Evolutionary conservation across 805 yeast genomes (phyloP), one percentile per base, ranked within the genome.

Genomic region (Ogataea pignaliae): DNA sequence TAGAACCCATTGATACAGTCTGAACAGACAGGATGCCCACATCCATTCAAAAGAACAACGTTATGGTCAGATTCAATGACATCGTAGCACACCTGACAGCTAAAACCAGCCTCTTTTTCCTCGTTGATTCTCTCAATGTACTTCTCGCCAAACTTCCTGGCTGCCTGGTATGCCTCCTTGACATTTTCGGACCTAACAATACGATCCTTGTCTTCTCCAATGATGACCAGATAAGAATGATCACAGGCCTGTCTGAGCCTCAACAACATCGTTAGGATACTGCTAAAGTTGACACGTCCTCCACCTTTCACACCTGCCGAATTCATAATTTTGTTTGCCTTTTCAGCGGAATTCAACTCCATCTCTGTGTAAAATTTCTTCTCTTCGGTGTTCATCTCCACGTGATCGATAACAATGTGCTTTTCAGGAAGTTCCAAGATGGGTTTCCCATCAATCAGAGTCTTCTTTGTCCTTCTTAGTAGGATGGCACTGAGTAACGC

Each of bases 211-310:
- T 59, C 61, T 37, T 64, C 64, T 12, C 96, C 90, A 39, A 86
- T 71, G 46, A 77, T 73, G 21, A 86, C 91, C 45, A 90, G 67
- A 55, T 76, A 81, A 34, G 81, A 78, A 60, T 88, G 97, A 57
- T 85, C 80, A 57, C 96, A 85, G 3, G 95, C 90, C 65, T 90
- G 97, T 46, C 98, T 74, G 55, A 90, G 68, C 40, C 97, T 73
- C 37, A 90, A 66, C 40, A 90, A 71, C 52, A 89, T 65, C 0
- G 88, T 81, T 51, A 90, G 75, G 41, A 88, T 79, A 46, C 75
- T 73, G 3, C 84, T 75, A 53, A 78, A 79, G 46, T 69, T 67
- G 12, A 63, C 64, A 13, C 44, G 45, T 18, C 43, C 46, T 7
- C 32, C 34, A 8, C 39, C 47, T 12, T 46, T 50, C 29, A 31